phyloP scores from a whole-genome alignment of 2,329 filamentous ascomycete species.

The Chaetomiaceae sp. region DNA sequence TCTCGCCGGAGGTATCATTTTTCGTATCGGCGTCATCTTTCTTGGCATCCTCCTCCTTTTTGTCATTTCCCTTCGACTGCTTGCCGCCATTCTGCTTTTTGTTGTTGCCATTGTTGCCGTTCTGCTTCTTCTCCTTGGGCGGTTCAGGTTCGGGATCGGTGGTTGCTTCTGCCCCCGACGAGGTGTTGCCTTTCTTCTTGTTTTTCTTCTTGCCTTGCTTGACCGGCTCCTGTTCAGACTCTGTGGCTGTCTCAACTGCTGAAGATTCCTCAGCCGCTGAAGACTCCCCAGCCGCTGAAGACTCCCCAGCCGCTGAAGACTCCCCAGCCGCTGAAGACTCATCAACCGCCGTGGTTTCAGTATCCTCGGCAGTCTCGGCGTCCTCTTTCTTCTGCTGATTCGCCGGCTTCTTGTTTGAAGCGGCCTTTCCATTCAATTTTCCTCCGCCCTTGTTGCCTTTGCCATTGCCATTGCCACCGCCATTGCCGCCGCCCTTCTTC shows the following conservation, averaged over 20 bases:
- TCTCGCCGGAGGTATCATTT: conserved; percentile 26
- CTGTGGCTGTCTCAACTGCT: not conserved
- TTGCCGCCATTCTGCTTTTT: not conserved
- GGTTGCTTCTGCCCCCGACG: not conserved
- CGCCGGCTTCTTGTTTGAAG: not conserved
- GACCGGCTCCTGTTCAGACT: conserved; percentile 18
- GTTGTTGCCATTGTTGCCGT: not conserved
- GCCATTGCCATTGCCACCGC: not conserved
- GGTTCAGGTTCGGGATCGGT: conserved; percentile 3
- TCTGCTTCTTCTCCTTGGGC: not conserved
- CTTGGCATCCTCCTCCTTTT: not conserved
- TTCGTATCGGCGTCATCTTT: conserved; percentile 11
- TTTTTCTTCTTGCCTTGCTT: conserved; percentile 12
- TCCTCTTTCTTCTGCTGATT: conserved; percentile 5
- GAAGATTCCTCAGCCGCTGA: too few relatives aligned
- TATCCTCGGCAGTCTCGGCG: conserved; percentile 1
- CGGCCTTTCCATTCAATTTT: conserved; percentile 4
- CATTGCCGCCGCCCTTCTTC: conserved; percentile 1
- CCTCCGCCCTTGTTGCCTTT: not conserved
- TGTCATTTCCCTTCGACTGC: not conserved
- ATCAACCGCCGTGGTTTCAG: conserved; percentile 1
- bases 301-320: too few relatives aligned
- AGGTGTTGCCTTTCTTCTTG: conserved; percentile 1
- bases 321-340: too few relatives aligned
- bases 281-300: too few relatives aligned